A percentile compares a stretch with the other conserved stretches of the same genome.
These are phyloP conservation scores for Zalaria obscura DNA, from an alignment of 2,329 filamentous ascomycete genomes.

Conservation along the genomic window DNA sequence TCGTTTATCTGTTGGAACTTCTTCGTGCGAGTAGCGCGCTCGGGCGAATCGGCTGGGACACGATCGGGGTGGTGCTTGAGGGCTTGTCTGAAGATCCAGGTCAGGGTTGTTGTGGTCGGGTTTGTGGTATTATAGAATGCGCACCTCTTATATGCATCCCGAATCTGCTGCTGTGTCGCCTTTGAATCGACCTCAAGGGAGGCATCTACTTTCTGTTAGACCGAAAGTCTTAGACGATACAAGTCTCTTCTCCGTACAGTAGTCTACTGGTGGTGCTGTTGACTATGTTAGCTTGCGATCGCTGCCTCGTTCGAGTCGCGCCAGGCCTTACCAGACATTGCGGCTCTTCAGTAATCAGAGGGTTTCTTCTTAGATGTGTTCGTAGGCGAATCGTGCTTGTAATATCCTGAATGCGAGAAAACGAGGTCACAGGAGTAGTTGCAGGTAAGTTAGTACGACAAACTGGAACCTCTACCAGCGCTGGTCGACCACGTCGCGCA, in stretches of 20 bases:
- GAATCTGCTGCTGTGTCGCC: slow-evolving; percentile 70
- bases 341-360: too few relatives aligned
- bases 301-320: too few relatives aligned
- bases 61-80: slow-evolving; percentile 90
- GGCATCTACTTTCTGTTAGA: slow-evolving; percentile 9
- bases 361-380: too few relatives aligned
- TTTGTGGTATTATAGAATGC: background rate
- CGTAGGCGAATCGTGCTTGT: too few relatives aligned
- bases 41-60: slow-evolving; percentile 68
- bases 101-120: too few relatives aligned
- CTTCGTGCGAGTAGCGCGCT: slow-evolving; percentile 67
- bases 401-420: too few relatives aligned
- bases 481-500: too few relatives aligned
- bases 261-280: slow-evolving; percentile 20
- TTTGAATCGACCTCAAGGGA: slow-evolving; percentile 34
- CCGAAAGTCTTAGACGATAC: slow-evolving; percentile 8
- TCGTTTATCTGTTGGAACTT: slow-evolving; percentile 88
- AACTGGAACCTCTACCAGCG: too few relatives aligned
- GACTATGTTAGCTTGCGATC: background rate
- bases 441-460: too few relatives aligned
- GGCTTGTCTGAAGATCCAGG: slow-evolving; percentile 46
- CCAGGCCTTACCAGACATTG: too few relatives aligned
- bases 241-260: slow-evolving; percentile 8
- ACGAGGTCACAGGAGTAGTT: too few relatives aligned
- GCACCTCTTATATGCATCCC: slow-evolving; percentile 81